These are phyloP conservation scores for Cryptococcus amylolentus DNA, from an alignment of 1,284 basidiomycete species.

Conservation along the genomic window DNA sequence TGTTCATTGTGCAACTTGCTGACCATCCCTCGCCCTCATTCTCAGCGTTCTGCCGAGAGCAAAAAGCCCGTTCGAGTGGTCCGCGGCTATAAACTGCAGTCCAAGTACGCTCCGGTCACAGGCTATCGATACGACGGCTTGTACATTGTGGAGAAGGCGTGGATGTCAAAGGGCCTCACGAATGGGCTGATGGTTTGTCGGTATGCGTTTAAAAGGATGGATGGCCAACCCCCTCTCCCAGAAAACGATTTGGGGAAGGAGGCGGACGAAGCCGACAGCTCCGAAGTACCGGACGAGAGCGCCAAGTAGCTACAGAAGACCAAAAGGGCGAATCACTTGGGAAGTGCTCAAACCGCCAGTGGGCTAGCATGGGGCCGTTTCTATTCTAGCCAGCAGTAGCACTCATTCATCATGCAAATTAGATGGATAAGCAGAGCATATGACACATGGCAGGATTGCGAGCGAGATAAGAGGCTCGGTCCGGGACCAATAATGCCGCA, in stretches of 20 bases:
- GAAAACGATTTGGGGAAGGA: slow-evolving; percentile 6
- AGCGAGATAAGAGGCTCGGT: no score
- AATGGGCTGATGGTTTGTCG: slow-evolving; percentile 36
- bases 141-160: slow-evolving; percentile 45
- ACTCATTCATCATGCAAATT: no score
- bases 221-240: slow-evolving; percentile 30
- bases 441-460: no score
- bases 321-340: no score
- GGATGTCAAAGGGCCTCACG: slow-evolving; percentile 40
- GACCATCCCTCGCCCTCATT: not conserved
- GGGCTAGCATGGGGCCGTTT: no score
- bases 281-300: no score
- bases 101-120: slow-evolving; percentile 29
- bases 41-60: slow-evolving; percentile 38
- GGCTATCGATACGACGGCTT: slow-evolving; percentile 52
- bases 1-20: not conserved
- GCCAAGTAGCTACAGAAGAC: no score
- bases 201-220: slow-evolving; percentile 37
- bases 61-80: slow-evolving; percentile 50
- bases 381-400: no score
- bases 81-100: slow-evolving; percentile 50
- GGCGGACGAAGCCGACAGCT: not conserved
- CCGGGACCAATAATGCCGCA: not conserved
- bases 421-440: no score
- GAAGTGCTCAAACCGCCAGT: no score